phyloP scores from a whole-genome alignment of 78 protist genomes.

The Anaeramoeba flamelloides region DNA sequence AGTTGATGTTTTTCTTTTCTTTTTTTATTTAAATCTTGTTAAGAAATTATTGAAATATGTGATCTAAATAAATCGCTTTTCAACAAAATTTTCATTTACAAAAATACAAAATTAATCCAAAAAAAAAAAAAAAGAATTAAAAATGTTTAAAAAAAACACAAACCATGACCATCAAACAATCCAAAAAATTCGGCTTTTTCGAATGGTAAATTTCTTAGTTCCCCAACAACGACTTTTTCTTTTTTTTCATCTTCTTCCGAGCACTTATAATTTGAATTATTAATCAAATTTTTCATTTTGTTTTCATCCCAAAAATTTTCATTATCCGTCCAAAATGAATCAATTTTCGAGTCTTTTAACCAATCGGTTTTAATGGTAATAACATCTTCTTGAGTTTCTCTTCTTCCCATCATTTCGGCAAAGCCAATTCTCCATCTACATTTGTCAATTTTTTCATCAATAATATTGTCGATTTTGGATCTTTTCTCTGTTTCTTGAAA shows the following conservation, averaged over 20 bases:
- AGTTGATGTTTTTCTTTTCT: too few species aligned
- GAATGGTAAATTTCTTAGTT: not conserved
- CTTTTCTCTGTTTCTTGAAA: not conserved
- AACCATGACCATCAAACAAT: not conserved
- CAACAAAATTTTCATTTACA: too few species aligned
- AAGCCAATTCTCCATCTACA: not conserved
- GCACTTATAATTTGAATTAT: not conserved
- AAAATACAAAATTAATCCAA: too few species aligned
- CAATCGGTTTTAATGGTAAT: not conserved
- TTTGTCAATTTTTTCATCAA: not conserved
- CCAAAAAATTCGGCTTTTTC: not conserved
- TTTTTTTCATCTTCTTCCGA: not conserved
- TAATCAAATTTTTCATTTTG: not conserved
- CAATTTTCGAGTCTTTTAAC: not conserved
- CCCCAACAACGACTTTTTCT: too few species aligned
- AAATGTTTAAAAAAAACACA: too few species aligned
- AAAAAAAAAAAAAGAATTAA: too few species aligned
- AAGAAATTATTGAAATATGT: too few species aligned
- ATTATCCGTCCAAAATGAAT: not conserved
- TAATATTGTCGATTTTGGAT: not conserved
- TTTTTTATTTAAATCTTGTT: too few species aligned
- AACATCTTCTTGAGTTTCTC: not conserved
- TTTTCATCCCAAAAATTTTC: not conserved
- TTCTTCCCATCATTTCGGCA: conserved; percentile 1
- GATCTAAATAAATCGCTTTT: too few species aligned